Evolutionary conservation across 176 grass and related monocot genomes (phyloP).

Genomic region (Oryza australiensis): DNA sequence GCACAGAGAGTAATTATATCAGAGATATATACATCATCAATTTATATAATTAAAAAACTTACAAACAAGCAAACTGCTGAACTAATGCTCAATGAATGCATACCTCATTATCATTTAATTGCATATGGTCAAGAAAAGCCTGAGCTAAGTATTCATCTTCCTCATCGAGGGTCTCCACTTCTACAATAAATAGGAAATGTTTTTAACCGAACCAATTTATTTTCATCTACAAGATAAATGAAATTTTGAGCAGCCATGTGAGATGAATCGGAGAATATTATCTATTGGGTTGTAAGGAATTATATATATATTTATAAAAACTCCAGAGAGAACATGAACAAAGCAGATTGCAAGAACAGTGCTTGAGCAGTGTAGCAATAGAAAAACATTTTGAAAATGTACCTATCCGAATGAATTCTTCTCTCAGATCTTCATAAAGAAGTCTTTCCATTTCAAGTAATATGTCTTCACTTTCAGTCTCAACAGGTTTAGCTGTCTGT

Average conservation of each 20-base stretch:
- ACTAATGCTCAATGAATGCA: neutral
- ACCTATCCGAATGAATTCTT: slow-evolving; percentile 84
- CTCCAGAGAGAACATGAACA: slow-evolving; percentile 1
- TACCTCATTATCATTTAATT: slow-evolving; percentile 81
- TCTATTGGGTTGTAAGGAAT: neutral
- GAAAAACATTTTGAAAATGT: slow-evolving; percentile 25
- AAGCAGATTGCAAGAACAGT: neutral
- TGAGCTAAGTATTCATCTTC: slow-evolving; percentile 91
- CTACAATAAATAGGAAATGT: slow-evolving; percentile 47
- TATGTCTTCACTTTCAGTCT: slow-evolving; percentile 67
- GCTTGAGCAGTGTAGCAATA: neutral
- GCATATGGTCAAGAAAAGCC: slow-evolving; percentile 81
- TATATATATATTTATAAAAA: neutral
- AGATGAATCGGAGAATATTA: neutral
- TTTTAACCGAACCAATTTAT: slow-evolving; percentile 5
- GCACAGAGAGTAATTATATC: neutral
- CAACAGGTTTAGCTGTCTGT: slow-evolving; percentile 37
- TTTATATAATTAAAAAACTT: neutral
- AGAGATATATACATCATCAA: neutral
- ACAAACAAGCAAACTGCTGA: neutral
- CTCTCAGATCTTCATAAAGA: slow-evolving; percentile 84
- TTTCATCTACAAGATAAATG: neutral
- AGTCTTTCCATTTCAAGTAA: slow-evolving; percentile 94
- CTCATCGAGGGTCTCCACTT: slow-evolving; percentile 83
- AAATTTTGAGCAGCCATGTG: neutral